Evolutionary conservation across 2,329 filamentous ascomycete species (phyloP), one percentile per base, ranked within the genome.

Genomic region (Fusarium longipes): DNA sequence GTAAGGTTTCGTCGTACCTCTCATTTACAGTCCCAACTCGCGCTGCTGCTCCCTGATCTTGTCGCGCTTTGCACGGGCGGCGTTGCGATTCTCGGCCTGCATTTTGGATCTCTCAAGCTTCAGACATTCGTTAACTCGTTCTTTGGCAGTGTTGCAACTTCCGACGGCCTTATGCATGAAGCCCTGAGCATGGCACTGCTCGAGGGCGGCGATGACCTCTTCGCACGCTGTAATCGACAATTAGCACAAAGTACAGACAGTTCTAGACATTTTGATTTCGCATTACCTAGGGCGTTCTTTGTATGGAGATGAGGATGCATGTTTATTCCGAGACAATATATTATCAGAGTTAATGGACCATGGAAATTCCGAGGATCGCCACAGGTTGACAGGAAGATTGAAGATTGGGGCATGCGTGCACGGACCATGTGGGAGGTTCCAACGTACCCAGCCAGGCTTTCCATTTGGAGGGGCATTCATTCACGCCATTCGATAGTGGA

Each of bases 231-330:
- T 27, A 36, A 52, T 43, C 38, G 24, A n/a, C n/a, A 9, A 63
- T 77, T 35, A 76, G 73, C 33, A 9, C 5, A 4, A 4, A 10
- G n/a, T 22, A 25, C 22, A 9, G 3, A n/a, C 17, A 22, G 9
- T 10, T 29, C 5, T 10, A 9, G 10, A 38, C 18, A 3, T 12
- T 8, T 8, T 6, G 5, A 6, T 10, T 9, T 25, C 33, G 15
- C 35, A 75, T 42, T 86, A 97, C 95, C 94, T 72, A 87, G 84
- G 73, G 97, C 97, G 77, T 97, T 91, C 78, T 96, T 93, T 27
- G 93, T 97, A 77, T 98, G 94, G 4, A 99, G 83, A 82, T 97
- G 95, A 54, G 96, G 96, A 92, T 99, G 96, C 96, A 99, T 99
- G 42, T 73, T 87, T 77, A 58, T 44, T 22, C 42, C 36, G 33